Base-by-base conservation (phyloP, 2,329 filamentous ascomycete species). In the Bipolaris gigantea region DNA sequence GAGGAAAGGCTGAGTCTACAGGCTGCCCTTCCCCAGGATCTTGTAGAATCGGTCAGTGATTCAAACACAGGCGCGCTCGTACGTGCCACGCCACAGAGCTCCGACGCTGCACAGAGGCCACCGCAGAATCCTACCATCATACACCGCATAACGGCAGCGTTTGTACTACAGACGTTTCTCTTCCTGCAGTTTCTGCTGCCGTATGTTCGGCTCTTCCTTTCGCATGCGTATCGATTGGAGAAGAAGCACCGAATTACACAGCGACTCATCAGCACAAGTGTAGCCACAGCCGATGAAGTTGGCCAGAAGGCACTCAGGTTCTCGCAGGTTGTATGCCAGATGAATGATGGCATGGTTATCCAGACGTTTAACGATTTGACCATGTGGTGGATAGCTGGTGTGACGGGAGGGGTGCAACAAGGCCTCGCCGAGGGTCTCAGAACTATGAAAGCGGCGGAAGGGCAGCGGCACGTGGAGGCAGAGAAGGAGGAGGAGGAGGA, bases 401-500 rank as follows among this genome's bases (percentile, higher is more conserved):
- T 90, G 46, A 80, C 84, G 2, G 86, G 85, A 13, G 89, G 88
- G 0, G 76, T 90, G 38, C 84, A 85, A 62, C 85, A 90, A 61
- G 86, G 88, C 5, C 76, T 79, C 33, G 79, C 78, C 1, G 80
- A 85, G 56, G 83, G 83, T 0, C 75, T 85, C 70, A 67, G 73
- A 18, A 73, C 80, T 38, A 56, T 83, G 43, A 78, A 79, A 18
- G 36, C 38, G 19, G 21, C 41, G 15, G 50, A 50, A 50, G 46
- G 30, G 18, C 32, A 55, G 30, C 38, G 19, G 23, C 32, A 30
- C 2, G 43, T 41, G 33, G 36, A 52, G 21, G 38, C 35, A 13
- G 59, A 60, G 47, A 53, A 54, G 51, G 34, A 21, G 47, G 53
- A 54, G 47, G 54, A 54, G 51, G 34, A 21, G 47, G 53, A 54